Evolutionary conservation across 257 asterid species (phyloP), one percentile per base, ranked within the genome.

Genomic region (Salvia miltiorrhiza): DNA sequence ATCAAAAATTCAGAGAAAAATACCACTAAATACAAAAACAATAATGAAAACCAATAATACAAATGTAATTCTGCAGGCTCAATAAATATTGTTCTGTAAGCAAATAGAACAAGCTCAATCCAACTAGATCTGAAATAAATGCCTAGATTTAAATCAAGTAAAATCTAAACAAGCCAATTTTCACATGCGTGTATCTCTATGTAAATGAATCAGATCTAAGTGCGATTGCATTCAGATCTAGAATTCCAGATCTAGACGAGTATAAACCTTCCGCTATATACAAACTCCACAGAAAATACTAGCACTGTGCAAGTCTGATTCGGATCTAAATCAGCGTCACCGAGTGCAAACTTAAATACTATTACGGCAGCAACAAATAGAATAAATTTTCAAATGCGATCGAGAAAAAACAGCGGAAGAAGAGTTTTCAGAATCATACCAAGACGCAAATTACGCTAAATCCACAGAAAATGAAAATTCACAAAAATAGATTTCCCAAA

Each of bases 371-470:
- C 63, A 13, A 16, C 13, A 28, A 35, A 14, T 5, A 3, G 24
- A 10, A 4, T 33, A 43, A 67, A 26, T n/a, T 0, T 12, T 17
- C 10, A 44, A 35, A 43, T 13, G 49, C 3, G 63, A 49, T 12
- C n/a, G 65, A 76, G 59, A 9, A 44, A 69, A 71, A 43, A 53
- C 26, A 35, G 71, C 28, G 21, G 53, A 9, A 50, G 45, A 39
- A 40, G 21, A 0, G 52, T 45, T 39, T 37, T 45, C 63, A 13
- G 49, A 53, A 52, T 48, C 76, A 24, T 52, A 50, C 67, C 49
- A 64, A 45, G n/a, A 68, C 77, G 81, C 14, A 41, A 76, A 59
- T 59, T 13, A 69, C 59, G 84, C 56, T 63, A 48, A 53, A 64
- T 65, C 81, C 67, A 50, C n/a, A 60, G 20, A 68, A 48, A 63